Evolutionary conservation across 2,329 filamentous ascomycete genomes (phyloP).

Genomic region (Aspergillus niger): DNA sequence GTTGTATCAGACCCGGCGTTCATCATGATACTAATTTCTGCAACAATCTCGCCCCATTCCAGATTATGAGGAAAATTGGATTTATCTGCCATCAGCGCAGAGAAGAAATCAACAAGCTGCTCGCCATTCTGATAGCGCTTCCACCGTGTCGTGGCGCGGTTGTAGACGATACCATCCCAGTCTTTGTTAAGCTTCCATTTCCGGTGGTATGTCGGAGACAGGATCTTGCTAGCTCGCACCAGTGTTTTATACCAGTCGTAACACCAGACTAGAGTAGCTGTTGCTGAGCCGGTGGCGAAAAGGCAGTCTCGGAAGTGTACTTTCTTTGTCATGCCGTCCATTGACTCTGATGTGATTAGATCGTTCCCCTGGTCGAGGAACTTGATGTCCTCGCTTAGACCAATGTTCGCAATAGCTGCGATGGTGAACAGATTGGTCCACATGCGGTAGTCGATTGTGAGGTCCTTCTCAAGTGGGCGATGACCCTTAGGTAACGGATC

Average conservation of each 20-base stretch:
- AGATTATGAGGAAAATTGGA: constrained; percentile 45
- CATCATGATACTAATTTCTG: constrained; percentile 48
- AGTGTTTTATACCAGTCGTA: constrained; percentile 26
- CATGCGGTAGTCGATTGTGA: constrained; percentile 37
- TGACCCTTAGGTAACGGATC: constrained; percentile 13
- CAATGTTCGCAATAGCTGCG: constrained; percentile 45
- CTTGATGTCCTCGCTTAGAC: constrained; percentile 37
- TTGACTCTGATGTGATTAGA: constrained; percentile 24
- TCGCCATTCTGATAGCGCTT: constrained; percentile 45
- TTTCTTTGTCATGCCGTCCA: constrained; percentile 23
- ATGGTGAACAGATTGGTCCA: constrained; percentile 44
- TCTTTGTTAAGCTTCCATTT: constrained; percentile 24
- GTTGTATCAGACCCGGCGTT: constrained; percentile 56
- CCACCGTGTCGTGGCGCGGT: constrained; percentile 20
- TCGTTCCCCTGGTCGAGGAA: constrained; percentile 42
- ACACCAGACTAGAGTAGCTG: constrained; percentile 27
- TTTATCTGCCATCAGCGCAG: constrained; percentile 53
- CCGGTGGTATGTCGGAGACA: constrained; percentile 22
- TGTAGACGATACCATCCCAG: constrained; percentile 25
- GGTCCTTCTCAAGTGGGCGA: constrained; percentile 21
- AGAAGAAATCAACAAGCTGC: constrained; percentile 60
- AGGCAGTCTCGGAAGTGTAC: constrained; percentile 25
- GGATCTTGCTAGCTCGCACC: constrained; percentile 17
- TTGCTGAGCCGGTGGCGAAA: constrained; percentile 11
- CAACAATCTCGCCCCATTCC: constrained; percentile 59